Conservation (phyloP, 495 filamentous ascomycete genomes). For the Trichoderma orchidacearum region DNA sequence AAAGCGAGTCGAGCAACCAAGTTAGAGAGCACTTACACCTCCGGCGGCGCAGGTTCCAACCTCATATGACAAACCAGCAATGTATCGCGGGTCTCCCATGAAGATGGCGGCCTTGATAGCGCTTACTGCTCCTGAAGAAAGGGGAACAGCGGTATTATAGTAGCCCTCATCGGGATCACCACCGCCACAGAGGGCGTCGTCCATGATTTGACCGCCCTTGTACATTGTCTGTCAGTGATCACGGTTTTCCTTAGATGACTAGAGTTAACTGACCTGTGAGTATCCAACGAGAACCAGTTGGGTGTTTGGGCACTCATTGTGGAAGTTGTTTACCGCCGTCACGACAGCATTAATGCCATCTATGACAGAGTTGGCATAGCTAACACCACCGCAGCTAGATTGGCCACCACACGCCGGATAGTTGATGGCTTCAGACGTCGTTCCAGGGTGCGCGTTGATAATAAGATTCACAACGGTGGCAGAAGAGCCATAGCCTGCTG, state of each 20-base stretch:
- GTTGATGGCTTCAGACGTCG: conserved; percentile 42
- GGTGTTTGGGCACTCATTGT: conserved; percentile 39
- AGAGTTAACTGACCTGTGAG: conserved; percentile 29
- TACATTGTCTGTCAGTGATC: neutral
- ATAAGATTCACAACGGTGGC: conserved; percentile 39
- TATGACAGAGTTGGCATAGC: conserved; percentile 37
- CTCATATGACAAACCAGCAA: conserved; percentile 39
- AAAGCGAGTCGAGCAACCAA: neutral
- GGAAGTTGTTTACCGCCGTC: conserved; percentile 39
- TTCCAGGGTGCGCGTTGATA: conserved; percentile 33
- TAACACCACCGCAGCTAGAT: conserved; percentile 29
- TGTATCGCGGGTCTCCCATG: conserved; percentile 47
- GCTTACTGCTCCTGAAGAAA: conserved; percentile 22
- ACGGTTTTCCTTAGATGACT: neutral
- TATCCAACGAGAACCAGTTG: conserved; percentile 49
- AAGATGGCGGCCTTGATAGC: conserved; percentile 48
- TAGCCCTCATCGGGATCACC: neutral
- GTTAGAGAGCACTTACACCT: conserved; percentile 32
- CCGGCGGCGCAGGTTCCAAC: conserved; percentile 42
- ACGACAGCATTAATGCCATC: conserved; percentile 41
- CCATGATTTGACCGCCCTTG: conserved; percentile 49
- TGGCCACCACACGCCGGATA: conserved; percentile 49
- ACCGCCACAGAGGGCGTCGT: conserved; percentile 49
- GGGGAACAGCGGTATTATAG: conserved; percentile 22
- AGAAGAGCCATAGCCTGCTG: conserved; percentile 40